Evolutionary conservation across 768 basidiomycete genomes (phyloP).

Genomic region (Tricholoma matsutake): DNA sequence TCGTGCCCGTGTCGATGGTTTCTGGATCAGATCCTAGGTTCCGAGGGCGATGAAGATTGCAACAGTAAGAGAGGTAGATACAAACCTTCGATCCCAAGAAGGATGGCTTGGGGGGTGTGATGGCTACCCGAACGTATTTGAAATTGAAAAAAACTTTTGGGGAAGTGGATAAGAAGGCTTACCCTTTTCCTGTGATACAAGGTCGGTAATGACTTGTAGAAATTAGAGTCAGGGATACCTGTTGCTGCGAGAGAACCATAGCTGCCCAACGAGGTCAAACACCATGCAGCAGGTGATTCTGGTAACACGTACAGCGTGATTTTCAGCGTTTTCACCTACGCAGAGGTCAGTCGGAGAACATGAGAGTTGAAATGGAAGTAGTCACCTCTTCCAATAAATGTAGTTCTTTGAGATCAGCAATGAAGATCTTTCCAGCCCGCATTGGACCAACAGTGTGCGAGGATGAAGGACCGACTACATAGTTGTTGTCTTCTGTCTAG

Average conservation of each 20-base stretch:
- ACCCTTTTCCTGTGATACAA: slow-evolving; percentile 67
- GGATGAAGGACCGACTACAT: slow-evolving; percentile 47
- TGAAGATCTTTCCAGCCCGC: slow-evolving; percentile 89
- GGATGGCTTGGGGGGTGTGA: slow-evolving; percentile 84
- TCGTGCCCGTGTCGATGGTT: slow-evolving; percentile 86
- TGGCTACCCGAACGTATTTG: slow-evolving; percentile 45
- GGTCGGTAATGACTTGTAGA: slow-evolving; percentile 5
- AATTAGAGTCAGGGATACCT: slow-evolving; percentile 38
- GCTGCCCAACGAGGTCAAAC: slow-evolving; percentile 32
- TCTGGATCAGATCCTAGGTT: slow-evolving; percentile 79
- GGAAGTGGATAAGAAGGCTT: slow-evolving; percentile 15
- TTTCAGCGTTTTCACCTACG: slow-evolving; percentile 75
- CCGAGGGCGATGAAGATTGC: neutral
- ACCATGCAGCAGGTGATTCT: neutral
- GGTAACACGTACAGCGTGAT: slow-evolving; percentile 64
- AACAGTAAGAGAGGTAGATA: neutral
- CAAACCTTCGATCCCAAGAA: slow-evolving; percentile 74
- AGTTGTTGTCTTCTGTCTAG: slow-evolving; percentile 2
- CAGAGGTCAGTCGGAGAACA: neutral
- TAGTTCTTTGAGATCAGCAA: slow-evolving; percentile 67
- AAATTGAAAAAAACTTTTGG: neutral
- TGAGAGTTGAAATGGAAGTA: slow-evolving; percentile 1
- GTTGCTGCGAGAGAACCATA: slow-evolving; percentile 95
- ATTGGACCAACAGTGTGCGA: slow-evolving; percentile 61
- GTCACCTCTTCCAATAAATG: slow-evolving; percentile 64